phyloP scores from a whole-genome alignment of 164 flowering plant genomes.

The Euptelea pleiosperma region DNA sequence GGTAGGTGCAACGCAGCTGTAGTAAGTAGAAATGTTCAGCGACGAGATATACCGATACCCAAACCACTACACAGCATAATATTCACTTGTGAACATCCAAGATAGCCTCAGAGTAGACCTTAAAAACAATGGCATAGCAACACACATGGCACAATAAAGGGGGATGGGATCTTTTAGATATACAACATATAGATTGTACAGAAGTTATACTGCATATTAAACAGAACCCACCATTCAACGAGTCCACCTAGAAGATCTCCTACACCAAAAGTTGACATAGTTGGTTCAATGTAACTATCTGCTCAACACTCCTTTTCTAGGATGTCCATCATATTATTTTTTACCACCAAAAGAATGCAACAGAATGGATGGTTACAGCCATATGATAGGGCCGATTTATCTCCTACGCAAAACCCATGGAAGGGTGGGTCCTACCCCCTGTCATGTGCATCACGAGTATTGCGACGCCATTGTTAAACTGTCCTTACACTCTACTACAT shows the following conservation, averaged over 20 bases:
- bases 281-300: no score
- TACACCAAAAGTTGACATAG: no score
- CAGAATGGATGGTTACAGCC: neutral
- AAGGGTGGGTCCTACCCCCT: neutral
- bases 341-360: neutral
- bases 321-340: no score
- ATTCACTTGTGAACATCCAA: neutral
- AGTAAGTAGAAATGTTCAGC: slow-evolving; percentile 9
- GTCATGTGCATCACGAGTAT: neutral
- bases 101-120: neutral
- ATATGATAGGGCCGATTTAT: neutral
- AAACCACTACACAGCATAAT: slow-evolving; percentile 1
- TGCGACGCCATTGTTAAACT: neutral
- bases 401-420: neutral
- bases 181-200: no score
- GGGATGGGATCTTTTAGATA: neutral
- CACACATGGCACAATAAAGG: neutral
- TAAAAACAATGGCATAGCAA: neutral
- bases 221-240: neutral
- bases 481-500: neutral
- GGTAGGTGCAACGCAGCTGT: slow-evolving; percentile 94
- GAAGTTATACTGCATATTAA: neutral
- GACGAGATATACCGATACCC: neutral
- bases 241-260: neutral
- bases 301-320: no score